Conservation (phyloP, 2,329 filamentous ascomycete genomes). For the Aquanectria penicillioides region DNA sequence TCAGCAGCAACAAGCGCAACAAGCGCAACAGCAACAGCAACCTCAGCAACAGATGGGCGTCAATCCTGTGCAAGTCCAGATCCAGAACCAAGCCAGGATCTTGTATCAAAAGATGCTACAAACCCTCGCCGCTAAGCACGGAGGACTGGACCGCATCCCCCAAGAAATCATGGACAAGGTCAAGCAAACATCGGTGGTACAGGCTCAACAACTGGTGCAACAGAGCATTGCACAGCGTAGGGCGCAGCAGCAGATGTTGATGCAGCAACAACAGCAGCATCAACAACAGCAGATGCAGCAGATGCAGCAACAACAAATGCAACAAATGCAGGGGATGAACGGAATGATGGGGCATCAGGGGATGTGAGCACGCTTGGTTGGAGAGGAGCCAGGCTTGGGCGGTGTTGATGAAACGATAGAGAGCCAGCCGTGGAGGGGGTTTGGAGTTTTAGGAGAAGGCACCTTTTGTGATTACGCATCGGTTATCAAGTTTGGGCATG, state of each 20-base stretch:
- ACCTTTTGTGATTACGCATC: slow-evolving; percentile 21
- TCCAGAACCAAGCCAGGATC: slow-evolving; percentile 46
- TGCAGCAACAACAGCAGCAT: slow-evolving; percentile 51
- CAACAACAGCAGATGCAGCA: slow-evolving; percentile 53
- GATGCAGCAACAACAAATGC: slow-evolving; percentile 34
- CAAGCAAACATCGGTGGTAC: slow-evolving; percentile 52
- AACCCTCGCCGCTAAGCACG: slow-evolving; percentile 48
- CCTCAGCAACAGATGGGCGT: slow-evolving; percentile 44
- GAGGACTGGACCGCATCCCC: slow-evolving; percentile 57
- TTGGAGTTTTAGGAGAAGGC: slow-evolving; percentile 34
- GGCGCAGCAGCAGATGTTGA: slow-evolving; percentile 47
- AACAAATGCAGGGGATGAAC: slow-evolving; percentile 57
- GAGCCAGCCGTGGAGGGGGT: slow-evolving; percentile 9
- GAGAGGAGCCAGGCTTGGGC: no score
- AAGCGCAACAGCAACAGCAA: slow-evolving; percentile 45
- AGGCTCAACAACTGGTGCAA: slow-evolving; percentile 51
- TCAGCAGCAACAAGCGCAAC: slow-evolving; percentile 45
- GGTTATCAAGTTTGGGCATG: slow-evolving; percentile 35
- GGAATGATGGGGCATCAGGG: slow-evolving; percentile 64
- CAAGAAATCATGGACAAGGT: slow-evolving; percentile 56
- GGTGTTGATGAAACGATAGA: slow-evolving; percentile 24
- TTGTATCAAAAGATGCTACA: slow-evolving; percentile 54
- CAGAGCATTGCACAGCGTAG: slow-evolving; percentile 45
- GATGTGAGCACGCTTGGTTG: slow-evolving; percentile 49
- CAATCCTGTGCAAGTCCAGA: slow-evolving; percentile 45